Conservation (phyloP, 768 basidiomycete species). For the Glaciozyma martinii region DNA sequence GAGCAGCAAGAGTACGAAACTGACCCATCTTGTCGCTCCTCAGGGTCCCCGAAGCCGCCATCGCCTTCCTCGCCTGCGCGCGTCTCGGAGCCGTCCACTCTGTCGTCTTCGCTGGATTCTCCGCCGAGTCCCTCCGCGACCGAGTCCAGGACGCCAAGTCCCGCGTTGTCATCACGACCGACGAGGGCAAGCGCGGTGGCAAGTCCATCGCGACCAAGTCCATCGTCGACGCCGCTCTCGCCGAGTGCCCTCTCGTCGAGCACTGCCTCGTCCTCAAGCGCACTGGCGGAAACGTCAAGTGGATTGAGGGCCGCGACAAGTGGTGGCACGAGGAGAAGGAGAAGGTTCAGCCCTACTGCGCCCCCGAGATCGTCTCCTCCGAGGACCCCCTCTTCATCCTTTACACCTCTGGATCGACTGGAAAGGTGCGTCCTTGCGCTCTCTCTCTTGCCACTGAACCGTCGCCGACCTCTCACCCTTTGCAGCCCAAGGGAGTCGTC, state of each 20-base stretch:
- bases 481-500: slow-evolving; percentile 91
- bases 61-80: slow-evolving; percentile 94
- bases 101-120: slow-evolving; percentile 96
- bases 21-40: not conserved
- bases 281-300: slow-evolving; percentile 72
- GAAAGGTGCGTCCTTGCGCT: slow-evolving; percentile 13
- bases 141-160: slow-evolving; percentile 80
- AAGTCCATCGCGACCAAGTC: slow-evolving; percentile 89
- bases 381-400: slow-evolving; percentile 98
- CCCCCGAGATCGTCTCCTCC: slow-evolving; percentile 74
- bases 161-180: slow-evolving; percentile 86
- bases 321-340: slow-evolving; percentile 95
- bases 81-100: slow-evolving; percentile 95
- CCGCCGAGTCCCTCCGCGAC: slow-evolving; percentile 85
- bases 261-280: slow-evolving; percentile 82
- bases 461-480: slow-evolving; percentile 63
- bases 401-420: slow-evolving; percentile 49
- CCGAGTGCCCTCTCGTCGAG: slow-evolving; percentile 73
- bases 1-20: not conserved
- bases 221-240: slow-evolving; percentile 85
- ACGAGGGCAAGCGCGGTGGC: slow-evolving; percentile 88
- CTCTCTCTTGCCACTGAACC: not conserved
- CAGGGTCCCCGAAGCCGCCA: slow-evolving; percentile 74
- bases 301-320: slow-evolving; percentile 72
- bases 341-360: slow-evolving; percentile 78